Evolutionary conservation across 495 filamentous ascomycete genomes (phyloP).

Genomic region (Hyphodiscus hymeniophilus): DNA sequence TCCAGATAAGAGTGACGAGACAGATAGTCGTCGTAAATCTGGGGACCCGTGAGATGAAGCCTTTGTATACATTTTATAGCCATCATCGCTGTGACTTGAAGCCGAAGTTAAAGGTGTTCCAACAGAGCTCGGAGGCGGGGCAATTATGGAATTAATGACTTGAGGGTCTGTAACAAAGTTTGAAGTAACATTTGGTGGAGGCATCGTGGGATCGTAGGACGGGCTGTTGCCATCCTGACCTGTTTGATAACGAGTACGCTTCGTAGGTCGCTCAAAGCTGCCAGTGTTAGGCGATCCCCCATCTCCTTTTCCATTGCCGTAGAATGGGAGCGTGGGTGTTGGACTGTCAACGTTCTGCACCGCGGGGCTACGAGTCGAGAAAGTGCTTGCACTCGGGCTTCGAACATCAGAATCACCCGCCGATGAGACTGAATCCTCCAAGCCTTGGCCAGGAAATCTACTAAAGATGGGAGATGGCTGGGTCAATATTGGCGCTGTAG

Average conservation of each 20-base stretch:
- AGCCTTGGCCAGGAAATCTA: constrained; percentile 3
- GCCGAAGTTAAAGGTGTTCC: constrained; percentile 24
- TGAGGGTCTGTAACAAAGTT: constrained; percentile 4
- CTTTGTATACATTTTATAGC: constrained; percentile 11
- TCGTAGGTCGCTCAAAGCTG: constrained; percentile 5
- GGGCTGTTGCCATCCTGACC: constrained; percentile 1
- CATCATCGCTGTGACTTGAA: constrained; percentile 19
- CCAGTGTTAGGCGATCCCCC: neutral
- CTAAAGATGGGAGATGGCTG: neutral
- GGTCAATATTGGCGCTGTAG: constrained; percentile 3
- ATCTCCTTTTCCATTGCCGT: neutral
- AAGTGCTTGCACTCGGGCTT: constrained; percentile 2
- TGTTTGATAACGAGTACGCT: constrained; percentile 10
- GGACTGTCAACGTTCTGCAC: constrained; percentile 6
- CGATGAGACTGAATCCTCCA: neutral
- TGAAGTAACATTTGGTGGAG: constrained; percentile 8
- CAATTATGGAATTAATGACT: neutral
- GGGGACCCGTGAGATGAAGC: constrained; percentile 18
- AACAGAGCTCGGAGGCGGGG: neutral
- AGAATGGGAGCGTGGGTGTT: constrained; percentile 6
- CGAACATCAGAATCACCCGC: neutral
- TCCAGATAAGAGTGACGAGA: constrained; percentile 33
- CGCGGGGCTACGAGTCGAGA: constrained; percentile 3
- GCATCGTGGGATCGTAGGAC: constrained; percentile 12
- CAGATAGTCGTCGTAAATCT: constrained; percentile 31